Base-by-base conservation (phyloP, 345 rosid species). In the Euphorbia pulcherrima region DNA sequence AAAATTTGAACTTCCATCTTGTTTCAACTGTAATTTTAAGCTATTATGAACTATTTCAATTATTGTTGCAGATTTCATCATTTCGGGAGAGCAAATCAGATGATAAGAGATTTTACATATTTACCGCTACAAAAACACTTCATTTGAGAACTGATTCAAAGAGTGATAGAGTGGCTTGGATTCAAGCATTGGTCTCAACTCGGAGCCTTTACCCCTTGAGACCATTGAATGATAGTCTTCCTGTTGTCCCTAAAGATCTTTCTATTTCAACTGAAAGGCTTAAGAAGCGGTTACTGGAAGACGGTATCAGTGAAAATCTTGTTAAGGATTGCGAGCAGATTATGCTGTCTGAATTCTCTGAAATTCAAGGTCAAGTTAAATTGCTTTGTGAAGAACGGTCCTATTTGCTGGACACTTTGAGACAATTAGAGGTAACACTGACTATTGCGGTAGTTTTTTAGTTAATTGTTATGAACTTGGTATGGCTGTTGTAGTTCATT, bases 31-130 rank as follows among this genome's bases (percentile, higher is more conserved):
- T n/a, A n/a, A n/a, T n/a, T n/a, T n/a, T n/a, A n/a, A n/a, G n/a
- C n/a, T n/a, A n/a, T n/a, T n/a, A n/a, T n/a, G n/a, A n/a, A n/a
- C n/a, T n/a, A n/a, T n/a, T n/a, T n/a, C n/a, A n/a, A n/a, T 75
- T 84, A 52, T 61, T 77, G 58, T 71, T 57, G 76, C 93, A 94
- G 99, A 84, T 92, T 65, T 91, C 97, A 0, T 94, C 99, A 47
- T 94, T 91, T 80, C 82, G 99, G 41, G 99, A 91, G 83, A 94
- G 99, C 90, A 94, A 85, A 77, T 91, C 97, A 5, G 99, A 94
- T 67, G 92, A 89, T 68, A 73, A 87, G 82, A 83, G 86, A 72
- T 92, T 92, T 72, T 92, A 92, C 81, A 87, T 94, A 75, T 89
- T 94, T 67, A 94, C 97, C 69, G 97, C 97, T 33, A 91, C 97